Conservation (phyloP, 306 rosid genomes). For the Vigna nakashimae region DNA sequence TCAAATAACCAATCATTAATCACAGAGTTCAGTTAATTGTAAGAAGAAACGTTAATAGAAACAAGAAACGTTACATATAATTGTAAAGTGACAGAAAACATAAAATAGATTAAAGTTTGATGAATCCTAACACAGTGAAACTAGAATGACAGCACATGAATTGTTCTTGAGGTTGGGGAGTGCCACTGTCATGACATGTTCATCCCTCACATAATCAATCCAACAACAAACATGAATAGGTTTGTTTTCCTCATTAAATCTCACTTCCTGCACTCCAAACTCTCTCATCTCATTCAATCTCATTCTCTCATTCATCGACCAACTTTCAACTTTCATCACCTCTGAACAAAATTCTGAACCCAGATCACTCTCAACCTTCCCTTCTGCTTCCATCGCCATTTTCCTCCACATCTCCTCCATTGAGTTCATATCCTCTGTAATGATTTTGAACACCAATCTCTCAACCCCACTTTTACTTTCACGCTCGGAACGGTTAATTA, state of each 20-base stretch:
- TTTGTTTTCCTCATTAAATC: conserved; percentile 52
- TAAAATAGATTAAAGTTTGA: no score
- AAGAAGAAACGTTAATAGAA: no score
- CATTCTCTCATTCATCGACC: conserved; percentile 16
- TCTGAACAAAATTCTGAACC: conserved; percentile 29
- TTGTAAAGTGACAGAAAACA: no score
- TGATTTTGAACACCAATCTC: conserved; percentile 49
- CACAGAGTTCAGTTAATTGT: no score
- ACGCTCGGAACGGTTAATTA: conserved; percentile 38
- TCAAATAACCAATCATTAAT: no score
- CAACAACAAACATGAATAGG: conserved; percentile 57
- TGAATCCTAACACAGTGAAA: conserved; percentile 4
- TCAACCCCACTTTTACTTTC: conserved; percentile 42
- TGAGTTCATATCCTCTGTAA: not conserved
- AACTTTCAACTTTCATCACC: conserved; percentile 41
- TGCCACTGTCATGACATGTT: conserved; percentile 39
- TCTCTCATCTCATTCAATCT: conserved; percentile 8
- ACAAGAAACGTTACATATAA: no score
- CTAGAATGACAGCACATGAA: conserved; percentile 34
- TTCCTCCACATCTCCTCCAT: conserved; percentile 1
- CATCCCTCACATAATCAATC: conserved; percentile 49
- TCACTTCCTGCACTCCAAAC: conserved; percentile 52
- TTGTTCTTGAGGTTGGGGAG: conserved; percentile 40
- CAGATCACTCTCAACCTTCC: conserved; percentile 39
- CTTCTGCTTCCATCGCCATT: conserved; percentile 53